phyloP scores from a whole-genome alignment of 306 rosid genomes.

The Glycine soja region DNA sequence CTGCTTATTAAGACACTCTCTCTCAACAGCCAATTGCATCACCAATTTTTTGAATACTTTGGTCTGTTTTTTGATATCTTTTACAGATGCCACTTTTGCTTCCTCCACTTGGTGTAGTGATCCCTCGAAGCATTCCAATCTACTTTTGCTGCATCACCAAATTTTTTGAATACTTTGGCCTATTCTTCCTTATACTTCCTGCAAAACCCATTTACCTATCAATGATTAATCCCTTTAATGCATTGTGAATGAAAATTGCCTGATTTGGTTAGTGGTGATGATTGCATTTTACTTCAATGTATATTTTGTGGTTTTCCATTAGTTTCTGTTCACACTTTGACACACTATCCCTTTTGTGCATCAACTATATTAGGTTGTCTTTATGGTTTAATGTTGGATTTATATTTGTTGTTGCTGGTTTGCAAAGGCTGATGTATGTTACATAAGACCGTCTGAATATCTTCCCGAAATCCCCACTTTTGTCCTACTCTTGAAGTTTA shows the following conservation, averaged over 20 bases:
- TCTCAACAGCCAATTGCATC: too few relatives aligned
- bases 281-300: constrained; percentile 4
- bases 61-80: too few relatives aligned
- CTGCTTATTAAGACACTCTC: too few relatives aligned
- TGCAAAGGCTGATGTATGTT: constrained; percentile 22
- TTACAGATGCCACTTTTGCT: too few relatives aligned
- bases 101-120: too few relatives aligned
- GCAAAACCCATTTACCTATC: constrained; percentile 13
- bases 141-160: too few relatives aligned
- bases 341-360: constrained; percentile 10
- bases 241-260: constrained; percentile 17
- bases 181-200: background rate
- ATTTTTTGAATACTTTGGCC: too few relatives aligned
- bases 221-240: constrained; percentile 14
- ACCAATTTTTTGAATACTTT: too few relatives aligned
- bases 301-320: background rate
- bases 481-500: background rate
- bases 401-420: background rate
- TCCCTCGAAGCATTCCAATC: too few relatives aligned
- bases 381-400: constrained; percentile 24
- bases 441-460: background rate
- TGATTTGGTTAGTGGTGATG: constrained; percentile 22
- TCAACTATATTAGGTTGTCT: constrained; percentile 14
- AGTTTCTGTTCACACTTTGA: constrained; percentile 9
- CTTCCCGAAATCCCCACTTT: background rate